Evolutionary conservation across 495 filamentous ascomycete species (phyloP).

Genomic region (Aspergillus bertholletiae): DNA sequence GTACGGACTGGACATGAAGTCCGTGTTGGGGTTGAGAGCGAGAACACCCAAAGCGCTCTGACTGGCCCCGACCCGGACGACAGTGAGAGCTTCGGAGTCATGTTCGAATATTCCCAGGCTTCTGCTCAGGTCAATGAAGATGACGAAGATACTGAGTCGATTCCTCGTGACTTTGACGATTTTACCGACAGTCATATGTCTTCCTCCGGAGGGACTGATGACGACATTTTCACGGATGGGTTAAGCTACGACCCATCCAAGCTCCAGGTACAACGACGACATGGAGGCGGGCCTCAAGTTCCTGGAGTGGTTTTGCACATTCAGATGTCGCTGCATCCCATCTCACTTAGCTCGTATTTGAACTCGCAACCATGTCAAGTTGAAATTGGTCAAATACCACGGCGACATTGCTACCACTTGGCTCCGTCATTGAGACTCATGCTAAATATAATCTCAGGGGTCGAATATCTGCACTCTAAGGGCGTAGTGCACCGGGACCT

Average conservation of each 20-base stretch:
- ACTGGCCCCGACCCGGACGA: slow-evolving; percentile 16
- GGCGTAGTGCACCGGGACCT: slow-evolving; percentile 65
- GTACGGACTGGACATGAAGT: slow-evolving; percentile 13
- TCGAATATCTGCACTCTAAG: slow-evolving; percentile 60
- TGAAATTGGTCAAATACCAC: slow-evolving; percentile 9
- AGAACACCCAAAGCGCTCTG: slow-evolving; percentile 11
- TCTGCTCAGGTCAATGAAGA: slow-evolving; percentile 20
- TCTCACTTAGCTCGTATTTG: slow-evolving; percentile 45
- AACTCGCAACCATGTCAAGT: slow-evolving; percentile 25
- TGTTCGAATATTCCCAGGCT: slow-evolving; percentile 36
- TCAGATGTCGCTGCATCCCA: slow-evolving; percentile 52
- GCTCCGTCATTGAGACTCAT: slow-evolving; percentile 41
- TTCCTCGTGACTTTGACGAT: slow-evolving; percentile 33
- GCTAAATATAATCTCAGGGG: slow-evolving; percentile 40
- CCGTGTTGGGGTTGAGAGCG: slow-evolving; percentile 16
- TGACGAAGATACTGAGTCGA: slow-evolving; percentile 40
- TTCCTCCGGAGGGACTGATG: slow-evolving; percentile 33
- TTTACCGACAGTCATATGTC: slow-evolving; percentile 28
- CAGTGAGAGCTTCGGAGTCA: slow-evolving; percentile 39
- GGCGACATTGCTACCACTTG: slow-evolving; percentile 50
- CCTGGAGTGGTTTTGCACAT: slow-evolving; percentile 49
- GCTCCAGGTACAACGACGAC: slow-evolving; percentile 28
- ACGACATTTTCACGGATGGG: slow-evolving; percentile 51
- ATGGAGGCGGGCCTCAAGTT: slow-evolving; percentile 22
- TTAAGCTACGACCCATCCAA: slow-evolving; percentile 39